phyloP scores from a whole-genome alignment of 2,329 filamentous ascomycete genomes.

The Scedosporium aurantiacum region DNA sequence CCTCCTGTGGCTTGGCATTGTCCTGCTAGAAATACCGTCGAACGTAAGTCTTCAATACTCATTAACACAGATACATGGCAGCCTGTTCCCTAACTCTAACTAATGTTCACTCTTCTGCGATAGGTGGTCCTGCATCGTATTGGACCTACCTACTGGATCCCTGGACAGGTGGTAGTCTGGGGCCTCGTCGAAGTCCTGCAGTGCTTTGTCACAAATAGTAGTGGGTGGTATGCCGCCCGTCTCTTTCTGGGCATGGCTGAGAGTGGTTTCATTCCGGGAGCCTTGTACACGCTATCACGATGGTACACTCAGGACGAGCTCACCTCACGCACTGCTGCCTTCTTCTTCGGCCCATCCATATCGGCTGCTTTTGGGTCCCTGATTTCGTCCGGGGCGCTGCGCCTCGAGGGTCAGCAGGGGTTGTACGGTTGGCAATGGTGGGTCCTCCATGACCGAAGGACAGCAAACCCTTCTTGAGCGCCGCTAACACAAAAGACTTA shows the following conservation, averaged over 20 bases:
- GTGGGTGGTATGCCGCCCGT: conserved; percentile 23
- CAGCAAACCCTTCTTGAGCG: background rate
- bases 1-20: conserved; percentile 1
- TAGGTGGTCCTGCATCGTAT: background rate
- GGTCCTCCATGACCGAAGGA: background rate
- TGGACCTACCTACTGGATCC: background rate
- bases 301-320: conserved; percentile 45
- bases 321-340: conserved; percentile 39
- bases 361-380: conserved; percentile 20
- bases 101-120: background rate
- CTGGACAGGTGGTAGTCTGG: background rate
- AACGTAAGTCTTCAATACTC: background rate
- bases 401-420: background rate
- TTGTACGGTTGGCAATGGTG: conserved; percentile 1
- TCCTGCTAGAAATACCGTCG: conserved; percentile 2
- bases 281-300: conserved; percentile 37
- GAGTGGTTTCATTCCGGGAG: conserved; percentile 43
- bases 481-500: background rate
- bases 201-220: background rate
- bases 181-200: background rate
- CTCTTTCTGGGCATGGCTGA: conserved; percentile 42
- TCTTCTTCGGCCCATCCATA: conserved; percentile 43
- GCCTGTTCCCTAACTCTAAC: background rate
- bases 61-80: background rate
- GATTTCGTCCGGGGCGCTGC: conserved; percentile 1